Percentiles rank a stretch among this genome's conserved stretches.
Conservation (phyloP, 495 filamentous ascomycete species). For the Talaromyces adpressus region DNA sequence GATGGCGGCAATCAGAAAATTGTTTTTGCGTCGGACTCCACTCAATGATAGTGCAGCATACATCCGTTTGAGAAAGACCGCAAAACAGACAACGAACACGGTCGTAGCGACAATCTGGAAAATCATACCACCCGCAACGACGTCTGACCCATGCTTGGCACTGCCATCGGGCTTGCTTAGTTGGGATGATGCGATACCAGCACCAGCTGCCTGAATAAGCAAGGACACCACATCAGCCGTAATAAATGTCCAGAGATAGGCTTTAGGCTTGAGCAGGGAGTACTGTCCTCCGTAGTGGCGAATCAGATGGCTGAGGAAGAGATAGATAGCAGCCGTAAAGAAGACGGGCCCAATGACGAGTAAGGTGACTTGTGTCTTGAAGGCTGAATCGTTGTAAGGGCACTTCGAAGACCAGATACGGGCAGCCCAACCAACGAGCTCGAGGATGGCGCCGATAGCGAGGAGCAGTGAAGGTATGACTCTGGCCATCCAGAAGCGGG, state of each 20-base stretch:
- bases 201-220: conserved; percentile 55
- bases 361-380: conserved; percentile 40
- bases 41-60: background rate
- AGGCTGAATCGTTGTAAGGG: conserved; percentile 33
- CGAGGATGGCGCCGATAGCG: conserved; percentile 5
- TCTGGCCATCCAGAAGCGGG: background rate
- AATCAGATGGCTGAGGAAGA: conserved; percentile 38
- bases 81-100: background rate
- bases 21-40: background rate
- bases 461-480: background rate
- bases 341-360: conserved; percentile 40
- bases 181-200: conserved; percentile 37
- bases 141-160: background rate
- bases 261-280: conserved; percentile 32
- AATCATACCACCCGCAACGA: background rate
- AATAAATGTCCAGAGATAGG: conserved; percentile 46
- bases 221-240: conserved; percentile 56
- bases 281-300: conserved; percentile 24
- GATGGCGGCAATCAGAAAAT: conserved; percentile 8
- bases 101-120: background rate
- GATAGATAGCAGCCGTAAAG: conserved; percentile 38
- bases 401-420: conserved; percentile 33
- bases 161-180: conserved; percentile 1
- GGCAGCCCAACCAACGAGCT: conserved; percentile 37
- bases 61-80: background rate